Percentiles rank a stretch among this genome's conserved stretches.
phyloP scores from a whole-genome alignment of 345 rosid species.

The Balakata baccata region DNA sequence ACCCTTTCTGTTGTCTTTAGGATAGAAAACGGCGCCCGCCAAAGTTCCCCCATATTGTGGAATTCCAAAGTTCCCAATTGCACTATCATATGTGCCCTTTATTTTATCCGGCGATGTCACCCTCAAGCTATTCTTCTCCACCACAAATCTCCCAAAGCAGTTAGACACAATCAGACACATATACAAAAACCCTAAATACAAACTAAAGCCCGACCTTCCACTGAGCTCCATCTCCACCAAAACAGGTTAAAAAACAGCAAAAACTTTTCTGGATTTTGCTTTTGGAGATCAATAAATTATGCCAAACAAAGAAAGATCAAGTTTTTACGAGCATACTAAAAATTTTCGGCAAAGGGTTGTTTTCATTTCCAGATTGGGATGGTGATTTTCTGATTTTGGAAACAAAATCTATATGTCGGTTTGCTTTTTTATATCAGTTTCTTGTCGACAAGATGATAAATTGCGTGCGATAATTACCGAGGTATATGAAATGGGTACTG shows the following conservation, averaged over 20 bases:
- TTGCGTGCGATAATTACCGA: background rate
- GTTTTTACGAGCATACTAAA: background rate
- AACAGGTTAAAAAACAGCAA: background rate
- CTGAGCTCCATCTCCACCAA: conserved; percentile 13
- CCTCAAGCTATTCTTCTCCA: conserved; percentile 90
- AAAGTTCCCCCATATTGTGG: conserved; percentile 99
- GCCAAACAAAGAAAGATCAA: conserved; percentile 1
- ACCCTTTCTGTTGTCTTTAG: conserved; percentile 66
- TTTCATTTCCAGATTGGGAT: background rate
- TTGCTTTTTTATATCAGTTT: background rate
- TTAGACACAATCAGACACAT: conserved; percentile 20
- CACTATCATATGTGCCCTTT: conserved; percentile 80
- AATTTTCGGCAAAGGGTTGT: background rate
- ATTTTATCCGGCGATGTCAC: conserved; percentile 90
- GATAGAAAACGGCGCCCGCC: conserved; percentile 79
- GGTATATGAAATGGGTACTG: background rate
- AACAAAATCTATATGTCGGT: conserved; percentile 3
- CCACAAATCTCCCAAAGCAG: conserved; percentile 63
- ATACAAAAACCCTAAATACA: conserved; percentile 38
- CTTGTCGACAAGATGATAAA: background rate
- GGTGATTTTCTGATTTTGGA: background rate
- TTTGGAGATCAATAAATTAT: conserved; percentile 15
- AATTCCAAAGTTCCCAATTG: conserved; percentile 96
- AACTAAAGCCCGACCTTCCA: conserved; percentile 3
- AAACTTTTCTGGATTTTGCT: conserved; percentile 9